Evolutionary conservation across 768 basidiomycete species (phyloP), one percentile per base, ranked within the genome.

Genomic region (Pleurotus tuber-regium): DNA sequence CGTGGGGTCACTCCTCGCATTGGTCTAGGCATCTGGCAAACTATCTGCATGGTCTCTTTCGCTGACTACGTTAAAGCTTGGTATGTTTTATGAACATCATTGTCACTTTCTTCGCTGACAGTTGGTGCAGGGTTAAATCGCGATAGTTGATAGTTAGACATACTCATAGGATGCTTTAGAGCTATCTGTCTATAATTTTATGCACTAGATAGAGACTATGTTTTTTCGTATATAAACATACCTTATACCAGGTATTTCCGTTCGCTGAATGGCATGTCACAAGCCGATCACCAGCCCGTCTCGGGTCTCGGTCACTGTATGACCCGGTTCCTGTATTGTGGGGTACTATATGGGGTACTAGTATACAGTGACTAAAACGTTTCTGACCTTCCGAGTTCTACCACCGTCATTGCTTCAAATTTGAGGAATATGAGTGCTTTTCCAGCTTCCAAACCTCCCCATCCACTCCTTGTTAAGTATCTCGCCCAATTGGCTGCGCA

Each of bases 1-100:
- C 86, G 97, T 43, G 97, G 97, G 61, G 96, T 99, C 18, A 92
- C 94, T 0, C 97, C 97, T 53, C 91, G 97, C 53, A 92, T 99
- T 62, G 97, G 84, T 56, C 83, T 99, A 54, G 94, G 96, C 54
- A 81, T 96, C 65, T 97, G 93, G 93, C 93, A 97, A 71, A 97
- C 93, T 5, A 78, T 98, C 59, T 99, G 97, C 78, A 99, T 99
- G 96, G 96, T 98, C 59, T 94, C 92, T 18, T 87, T 98, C 57
- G 94, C 95, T 16, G 95, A 98, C 71, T 94, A 94, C 64, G 94
- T 98, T 57, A 96, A 94, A 68, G 77, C 73, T 51, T 93, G 91
- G 88, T 87, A 56, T 29, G 78, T 62, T 30, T 54, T 19, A 3
- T 29, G 50, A 23, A 3, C 11, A 11, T 30, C 16, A 40, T 10